These are phyloP conservation scores for Leptographium galeiforme DNA, from an alignment of 2,329 filamentous ascomycete genomes.

Conservation along the genomic window DNA sequence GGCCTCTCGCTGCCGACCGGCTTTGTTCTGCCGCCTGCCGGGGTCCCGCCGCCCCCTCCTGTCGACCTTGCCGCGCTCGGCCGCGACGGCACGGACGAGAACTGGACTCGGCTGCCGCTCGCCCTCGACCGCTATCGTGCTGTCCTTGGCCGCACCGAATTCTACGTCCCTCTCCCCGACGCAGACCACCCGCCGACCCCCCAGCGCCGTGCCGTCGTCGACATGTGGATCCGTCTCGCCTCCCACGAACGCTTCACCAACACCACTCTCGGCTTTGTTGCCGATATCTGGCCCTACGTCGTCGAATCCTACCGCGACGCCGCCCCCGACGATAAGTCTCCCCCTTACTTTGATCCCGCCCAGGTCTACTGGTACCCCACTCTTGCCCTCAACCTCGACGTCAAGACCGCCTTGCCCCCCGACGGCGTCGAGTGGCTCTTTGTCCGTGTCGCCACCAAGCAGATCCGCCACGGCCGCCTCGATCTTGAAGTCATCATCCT, in stretches of 20 bases:
- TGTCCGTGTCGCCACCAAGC: slow-evolving; percentile 49
- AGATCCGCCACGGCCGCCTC: slow-evolving; percentile 56
- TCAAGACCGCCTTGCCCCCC: slow-evolving; percentile 57
- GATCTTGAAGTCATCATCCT: slow-evolving; percentile 60
- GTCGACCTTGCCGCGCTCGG: slow-evolving; percentile 13
- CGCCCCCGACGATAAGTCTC: neutral
- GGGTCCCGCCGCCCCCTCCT: slow-evolving; percentile 11
- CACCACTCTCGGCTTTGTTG: slow-evolving; percentile 48
- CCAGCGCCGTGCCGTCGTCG: slow-evolving; percentile 24
- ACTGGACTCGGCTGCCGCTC: slow-evolving; percentile 15
- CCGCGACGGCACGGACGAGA: slow-evolving; percentile 3
- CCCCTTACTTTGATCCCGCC: neutral
- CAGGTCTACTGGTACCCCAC: slow-evolving; percentile 60
- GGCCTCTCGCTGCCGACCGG: slow-evolving; percentile 18
- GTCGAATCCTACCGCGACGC: slow-evolving; percentile 34
- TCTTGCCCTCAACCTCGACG: slow-evolving; percentile 58
- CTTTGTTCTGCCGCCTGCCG: slow-evolving; percentile 12
- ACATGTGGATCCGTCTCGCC: slow-evolving; percentile 54
- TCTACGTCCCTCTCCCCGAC: slow-evolving; percentile 15
- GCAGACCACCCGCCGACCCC: neutral
- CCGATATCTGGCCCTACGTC: slow-evolving; percentile 56
- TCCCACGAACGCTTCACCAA: slow-evolving; percentile 51
- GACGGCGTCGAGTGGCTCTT: slow-evolving; percentile 63
- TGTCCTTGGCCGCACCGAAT: slow-evolving; percentile 18
- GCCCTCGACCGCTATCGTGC: slow-evolving; percentile 12